Base-by-base conservation (phyloP, 1,284 basidiomycete species). In the Heterobasidion irregulare region DNA sequence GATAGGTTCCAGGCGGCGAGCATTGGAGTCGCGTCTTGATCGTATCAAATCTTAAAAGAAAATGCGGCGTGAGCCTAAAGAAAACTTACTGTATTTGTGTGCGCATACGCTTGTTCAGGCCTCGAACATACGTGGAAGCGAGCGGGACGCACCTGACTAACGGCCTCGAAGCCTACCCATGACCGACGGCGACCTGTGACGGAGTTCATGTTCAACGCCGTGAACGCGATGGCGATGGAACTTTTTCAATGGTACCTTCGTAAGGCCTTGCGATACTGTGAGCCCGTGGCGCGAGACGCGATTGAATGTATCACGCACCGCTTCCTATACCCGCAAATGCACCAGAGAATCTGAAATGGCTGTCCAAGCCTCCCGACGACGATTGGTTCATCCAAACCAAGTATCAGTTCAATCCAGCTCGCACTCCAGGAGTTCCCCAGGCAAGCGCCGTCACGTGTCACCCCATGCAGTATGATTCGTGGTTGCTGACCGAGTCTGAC, bases 1-100 rank as follows among this genome's bases (percentile, higher is more conserved):
- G 71, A 66, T 89, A 89, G 13, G 81, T 82, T 45, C 83, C 84
- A n/a, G 78, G 72, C n/a, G 84, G 81, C 13, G 82, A 77, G 64
- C 86, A 89, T 68, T 59, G 89, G 64, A 91, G 68, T 16, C 87
- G 80, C 2, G 86, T 85, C 67, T 91, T 89, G 63, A 91, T 77
- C 13, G 84, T 89, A 64, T 89, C 85, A 65, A 87, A 86, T 3
- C 82, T 84, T 26, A 26, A 26, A 26, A 26, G 26, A 26, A 26
- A 6, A 26, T 26, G 26, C 26, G 26, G 26, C 26, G 26, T 26
- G 58, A n/a, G 54, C 9, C 15, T 32, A 41, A 10, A 36, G 12
- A 10, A 51, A 26, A 46, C 38, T 44, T 26, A 26, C 26, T 26
- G 26, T 6, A 26, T 26, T 26, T 26, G 26, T 26, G 26, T 26